phyloP scores from a whole-genome alignment of 2,329 filamentous ascomycete species.

The Calonectria crousiana region DNA sequence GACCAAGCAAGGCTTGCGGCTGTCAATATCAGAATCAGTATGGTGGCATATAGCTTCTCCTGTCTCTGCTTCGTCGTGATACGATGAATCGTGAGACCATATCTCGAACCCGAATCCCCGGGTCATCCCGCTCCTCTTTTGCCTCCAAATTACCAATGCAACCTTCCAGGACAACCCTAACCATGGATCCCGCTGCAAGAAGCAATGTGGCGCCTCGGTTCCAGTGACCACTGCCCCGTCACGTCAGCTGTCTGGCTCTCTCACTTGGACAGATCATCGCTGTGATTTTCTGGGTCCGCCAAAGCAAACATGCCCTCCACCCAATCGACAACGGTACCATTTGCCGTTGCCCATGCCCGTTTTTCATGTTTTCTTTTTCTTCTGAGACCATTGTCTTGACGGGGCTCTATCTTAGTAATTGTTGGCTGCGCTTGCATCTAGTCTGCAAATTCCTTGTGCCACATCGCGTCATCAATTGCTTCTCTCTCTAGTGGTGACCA shows the following conservation, averaged over 20 bases:
- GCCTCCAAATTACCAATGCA: slow-evolving; percentile 22
- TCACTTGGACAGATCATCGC: slow-evolving; percentile 8
- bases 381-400: not conserved
- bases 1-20: slow-evolving; percentile 7
- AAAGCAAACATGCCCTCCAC: slow-evolving; percentile 18
- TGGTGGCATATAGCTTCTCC: slow-evolving; percentile 4
- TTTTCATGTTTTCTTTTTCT: slow-evolving; percentile 20
- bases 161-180: slow-evolving; percentile 14
- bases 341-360: not conserved
- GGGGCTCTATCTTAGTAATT: not conserved
- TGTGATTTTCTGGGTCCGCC: slow-evolving; percentile 19
- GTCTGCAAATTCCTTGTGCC: not conserved
- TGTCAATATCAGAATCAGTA: slow-evolving; percentile 1
- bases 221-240: slow-evolving; percentile 1
- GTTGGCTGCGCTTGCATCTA: not conserved
- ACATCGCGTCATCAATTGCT: not conserved
- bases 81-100: slow-evolving; percentile 24
- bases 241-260: not conserved
- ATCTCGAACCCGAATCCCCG: slow-evolving; percentile 25
- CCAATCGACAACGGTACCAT: slow-evolving; percentile 7
- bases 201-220: slow-evolving; percentile 11
- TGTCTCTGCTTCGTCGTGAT: slow-evolving; percentile 20
- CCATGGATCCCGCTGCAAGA: not conserved
- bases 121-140: slow-evolving; percentile 13
- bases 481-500: not conserved